Conservation (phyloP, 192 early-diverging fungal genomes). For the Coemansia sp. region DNA sequence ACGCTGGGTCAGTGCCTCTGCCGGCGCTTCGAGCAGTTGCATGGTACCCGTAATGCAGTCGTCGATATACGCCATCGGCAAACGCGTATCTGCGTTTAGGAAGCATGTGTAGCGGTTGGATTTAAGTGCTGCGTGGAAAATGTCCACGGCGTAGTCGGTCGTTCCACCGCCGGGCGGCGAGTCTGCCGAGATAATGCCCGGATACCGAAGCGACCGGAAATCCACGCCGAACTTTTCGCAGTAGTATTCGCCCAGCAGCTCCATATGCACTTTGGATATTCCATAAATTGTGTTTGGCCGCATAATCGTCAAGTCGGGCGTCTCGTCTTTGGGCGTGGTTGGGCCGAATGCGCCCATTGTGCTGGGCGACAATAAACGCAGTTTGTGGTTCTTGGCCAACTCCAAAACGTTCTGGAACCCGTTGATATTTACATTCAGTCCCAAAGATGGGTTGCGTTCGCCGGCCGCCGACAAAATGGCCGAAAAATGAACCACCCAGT, state of each 20-base stretch:
- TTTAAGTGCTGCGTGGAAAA: conserved; percentile 66
- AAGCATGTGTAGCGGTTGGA: conserved; percentile 61
- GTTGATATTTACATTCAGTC: conserved; percentile 62
- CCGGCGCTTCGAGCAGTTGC: conserved; percentile 58
- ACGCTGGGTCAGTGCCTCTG: conserved; percentile 54
- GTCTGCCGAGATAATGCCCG: conserved; percentile 66
- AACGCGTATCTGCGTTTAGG: conserved; percentile 55
- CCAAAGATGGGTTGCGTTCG: conserved; percentile 61
- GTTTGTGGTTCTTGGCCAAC: conserved; percentile 58
- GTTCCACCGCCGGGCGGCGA: conserved; percentile 69
- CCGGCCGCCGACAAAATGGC: conserved; percentile 67
- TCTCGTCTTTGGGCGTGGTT: conserved; percentile 60
- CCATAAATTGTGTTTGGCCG: conserved; percentile 70
- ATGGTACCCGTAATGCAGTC: conserved; percentile 69
- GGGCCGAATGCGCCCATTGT: conserved; percentile 73
- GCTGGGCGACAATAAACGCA: conserved; percentile 61
- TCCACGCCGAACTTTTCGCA: conserved; percentile 63
- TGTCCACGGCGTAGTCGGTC: conserved; percentile 69
- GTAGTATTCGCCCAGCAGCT: conserved; percentile 69
- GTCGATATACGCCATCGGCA: conserved; percentile 69
- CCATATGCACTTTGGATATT: conserved; percentile 67
- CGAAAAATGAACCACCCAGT: conserved; percentile 70
- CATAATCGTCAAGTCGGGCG: conserved; percentile 67
- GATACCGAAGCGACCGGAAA: conserved; percentile 65
- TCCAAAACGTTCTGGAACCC: conserved; percentile 70